Conservation (phyloP, 2,329 filamentous ascomycete genomes). For the Talaromyces marneffei region DNA sequence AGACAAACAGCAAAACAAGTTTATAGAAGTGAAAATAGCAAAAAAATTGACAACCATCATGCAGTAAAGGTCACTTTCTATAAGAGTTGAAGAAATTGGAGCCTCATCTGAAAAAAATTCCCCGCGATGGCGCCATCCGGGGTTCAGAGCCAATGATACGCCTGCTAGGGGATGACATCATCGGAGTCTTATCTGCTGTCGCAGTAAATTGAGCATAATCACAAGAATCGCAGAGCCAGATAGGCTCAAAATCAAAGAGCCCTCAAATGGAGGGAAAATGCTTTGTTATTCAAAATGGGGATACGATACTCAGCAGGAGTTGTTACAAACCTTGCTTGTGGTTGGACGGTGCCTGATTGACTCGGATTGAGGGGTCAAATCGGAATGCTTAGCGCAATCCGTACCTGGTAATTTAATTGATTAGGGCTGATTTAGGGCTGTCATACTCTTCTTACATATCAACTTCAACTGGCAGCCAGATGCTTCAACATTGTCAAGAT, state of each 20-base stretch:
- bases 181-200: background rate
- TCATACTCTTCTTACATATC: too few species aligned
- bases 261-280: background rate
- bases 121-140: constrained; percentile 16
- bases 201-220: background rate
- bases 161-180: constrained; percentile 8
- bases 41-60: background rate
- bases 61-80: too few species aligned
- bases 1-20: too few species aligned
- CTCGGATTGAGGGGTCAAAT: background rate
- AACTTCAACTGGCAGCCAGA: too few species aligned
- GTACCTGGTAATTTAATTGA: too few species aligned
- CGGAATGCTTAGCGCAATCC: background rate
- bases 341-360: background rate
- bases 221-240: too few species aligned
- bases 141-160: background rate
- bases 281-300: too few species aligned
- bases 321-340: background rate
- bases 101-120: constrained; percentile 7
- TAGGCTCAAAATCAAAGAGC: background rate
- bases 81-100: background rate
- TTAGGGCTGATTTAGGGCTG: background rate
- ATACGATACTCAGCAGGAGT: too few species aligned
- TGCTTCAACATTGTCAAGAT: too few species aligned
- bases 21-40: background rate